Percentiles rank a stretch among this genome's conserved stretches.
Evolutionary conservation across 2,329 filamentous ascomycete species (phyloP).

Genomic region (Colletotrichum siamense): DNA sequence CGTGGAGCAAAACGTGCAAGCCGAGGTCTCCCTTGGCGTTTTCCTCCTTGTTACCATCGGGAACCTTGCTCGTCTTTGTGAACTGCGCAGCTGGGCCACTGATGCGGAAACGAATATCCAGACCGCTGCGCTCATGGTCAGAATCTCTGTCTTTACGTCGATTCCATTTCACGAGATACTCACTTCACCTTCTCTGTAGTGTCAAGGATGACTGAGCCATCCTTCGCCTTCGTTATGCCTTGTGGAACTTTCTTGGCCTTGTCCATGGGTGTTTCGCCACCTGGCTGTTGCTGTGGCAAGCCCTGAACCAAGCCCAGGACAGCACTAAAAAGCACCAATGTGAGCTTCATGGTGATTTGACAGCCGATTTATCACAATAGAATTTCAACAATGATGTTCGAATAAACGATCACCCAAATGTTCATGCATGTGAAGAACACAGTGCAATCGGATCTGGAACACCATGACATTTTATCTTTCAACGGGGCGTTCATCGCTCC

Average conservation of each 20-base stretch:
- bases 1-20: conserved; percentile 63
- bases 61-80: conserved; percentile 51
- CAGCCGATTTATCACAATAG: accelerated
- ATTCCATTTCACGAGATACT: too few relatives aligned
- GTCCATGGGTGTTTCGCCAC: conserved; percentile 28
- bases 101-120: conserved; percentile 60
- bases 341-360: background rate
- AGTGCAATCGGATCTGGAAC: accelerated
- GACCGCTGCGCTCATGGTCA: too few relatives aligned
- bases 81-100: conserved; percentile 60
- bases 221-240: conserved; percentile 48
- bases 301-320: background rate
- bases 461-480: background rate
- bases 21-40: conserved; percentile 43
- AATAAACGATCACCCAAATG: accelerated
- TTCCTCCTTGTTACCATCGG: conserved; percentile 26
- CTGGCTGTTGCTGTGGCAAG: background rate
- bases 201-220: conserved; percentile 63
- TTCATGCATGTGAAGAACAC: accelerated
- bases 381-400: accelerated
- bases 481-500: background rate
- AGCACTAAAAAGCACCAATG: background rate
- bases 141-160: too few relatives aligned
- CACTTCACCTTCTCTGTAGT: conserved; percentile 60
- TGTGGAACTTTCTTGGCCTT: conserved; percentile 34